These are phyloP conservation scores for Cochlearia excelsa DNA, from an alignment of 345 rosid genomes.

Conservation along the genomic window DNA sequence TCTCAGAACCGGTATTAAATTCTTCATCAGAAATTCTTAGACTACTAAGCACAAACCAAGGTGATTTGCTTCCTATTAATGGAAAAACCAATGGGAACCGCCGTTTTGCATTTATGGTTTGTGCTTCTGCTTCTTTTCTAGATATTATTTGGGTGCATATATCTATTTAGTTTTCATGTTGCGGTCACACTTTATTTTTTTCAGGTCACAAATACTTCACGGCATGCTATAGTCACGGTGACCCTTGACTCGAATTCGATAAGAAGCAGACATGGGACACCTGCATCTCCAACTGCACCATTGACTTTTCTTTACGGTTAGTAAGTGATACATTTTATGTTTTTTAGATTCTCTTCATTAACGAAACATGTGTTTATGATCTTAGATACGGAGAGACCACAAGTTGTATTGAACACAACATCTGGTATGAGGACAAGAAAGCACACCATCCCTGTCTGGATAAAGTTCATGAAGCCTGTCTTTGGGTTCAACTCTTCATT, in stretches of 20 bases:
- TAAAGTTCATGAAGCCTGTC: slow-evolving; percentile 78
- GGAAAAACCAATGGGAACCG: slow-evolving; percentile 59
- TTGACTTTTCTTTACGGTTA: slow-evolving; percentile 81
- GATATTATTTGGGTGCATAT: background rate
- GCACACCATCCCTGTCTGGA: slow-evolving; percentile 50
- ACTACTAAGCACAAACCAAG: slow-evolving; percentile 51
- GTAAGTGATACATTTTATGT: slow-evolving; percentile 12
- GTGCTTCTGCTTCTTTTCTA: slow-evolving; percentile 24
- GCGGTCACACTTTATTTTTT: slow-evolving; percentile 10
- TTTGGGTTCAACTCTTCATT: slow-evolving; percentile 78
- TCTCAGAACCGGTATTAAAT: slow-evolving; percentile 72
- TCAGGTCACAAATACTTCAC: slow-evolving; percentile 63
- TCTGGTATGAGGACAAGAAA: slow-evolving; percentile 62
- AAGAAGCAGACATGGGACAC: slow-evolving; percentile 70
- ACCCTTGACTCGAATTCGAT: slow-evolving; percentile 45
- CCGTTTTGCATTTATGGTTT: slow-evolving; percentile 76
- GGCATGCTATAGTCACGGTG: slow-evolving; percentile 55
- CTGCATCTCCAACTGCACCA: slow-evolving; percentile 70
- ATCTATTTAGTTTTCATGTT: background rate
- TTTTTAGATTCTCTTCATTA: slow-evolving; percentile 4
- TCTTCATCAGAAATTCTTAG: slow-evolving; percentile 59
- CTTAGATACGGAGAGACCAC: slow-evolving; percentile 79
- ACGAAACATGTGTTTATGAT: slow-evolving; percentile 10
- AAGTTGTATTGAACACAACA: slow-evolving; percentile 68
- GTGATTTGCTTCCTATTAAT: slow-evolving; percentile 54